Evolutionary conservation across 2,329 filamentous ascomycete species (phyloP), one percentile per base, ranked within the genome.

Genomic region (Lachnellula subtilissima): DNA sequence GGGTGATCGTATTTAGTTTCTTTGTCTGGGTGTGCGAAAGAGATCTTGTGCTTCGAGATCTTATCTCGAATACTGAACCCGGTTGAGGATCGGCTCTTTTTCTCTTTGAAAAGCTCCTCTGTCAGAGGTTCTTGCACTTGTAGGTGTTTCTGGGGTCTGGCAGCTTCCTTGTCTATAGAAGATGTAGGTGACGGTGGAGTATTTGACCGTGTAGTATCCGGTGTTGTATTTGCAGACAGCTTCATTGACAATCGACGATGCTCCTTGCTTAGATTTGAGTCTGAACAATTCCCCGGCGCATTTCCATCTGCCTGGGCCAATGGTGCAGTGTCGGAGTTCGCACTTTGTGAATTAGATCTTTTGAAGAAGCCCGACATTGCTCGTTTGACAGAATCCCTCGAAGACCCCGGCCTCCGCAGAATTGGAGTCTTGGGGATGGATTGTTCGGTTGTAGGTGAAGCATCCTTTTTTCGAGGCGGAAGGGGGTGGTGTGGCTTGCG

Each of bases 131-230:
- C 64, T 51, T 56, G 48, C 17, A 59, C 45, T 11, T 48, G 14
- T n/a, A 48, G 32, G 19, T 23, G 32, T 22, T 48, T 39, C 50
- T 52, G 57, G 80, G 56, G 43, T 14, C 40, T 53, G 39, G 52
- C 53, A 46, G 65, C 59, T 45, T 65, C 49, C 12, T 54, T 58
- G 42, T 71, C 66, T 36, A 68, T 39, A 25, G 42, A 70, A 61
- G 11, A 71, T 66, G 72, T 76, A 76, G 79, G 80, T 19, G 79
- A 81, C 2, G 78, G 77, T 4, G 65, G 64, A 4, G 63, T 62
- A 50, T 60, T 65, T 1, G 65, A 61, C 46, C 59, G 50, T 36
- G 63, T 61, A 3, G 59, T 62, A 15, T 51, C 50, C 15, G 63
- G 53, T 3, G 65, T 64, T 39, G 60, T 65, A 15, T 58, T 61